Base-by-base conservation (phyloP, 371 early-diverging fungal species). In the Mucor irregularis region DNA sequence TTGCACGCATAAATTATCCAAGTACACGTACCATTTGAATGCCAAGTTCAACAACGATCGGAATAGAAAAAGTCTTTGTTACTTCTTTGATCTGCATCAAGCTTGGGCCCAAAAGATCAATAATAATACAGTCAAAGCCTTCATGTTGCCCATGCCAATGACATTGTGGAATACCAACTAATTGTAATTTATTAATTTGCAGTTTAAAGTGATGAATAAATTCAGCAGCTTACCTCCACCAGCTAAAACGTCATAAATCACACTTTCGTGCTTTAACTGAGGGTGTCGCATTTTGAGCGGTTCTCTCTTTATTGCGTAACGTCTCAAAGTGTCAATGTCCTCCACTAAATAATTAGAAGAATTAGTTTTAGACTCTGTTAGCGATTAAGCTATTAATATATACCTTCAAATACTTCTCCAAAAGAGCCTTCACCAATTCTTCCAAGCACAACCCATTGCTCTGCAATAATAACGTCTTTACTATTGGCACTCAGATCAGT, bases 41-140 rank as follows among this genome's bases (percentile, higher is more conserved):
- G 8, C 77, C 80, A 17, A 82, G 49, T 30, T 84, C 78, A 28
- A 80, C 69, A 4, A 82, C 78, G 25, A 77, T 67, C 35, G 75
- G 69, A 10, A 83, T 53, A 16, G 80, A 71, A 19, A 87, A 64
- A 19, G 62, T 53, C 40, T 69, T 60, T 40, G 78, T 73, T 17
- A 60, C 54, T 53, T 76, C 64, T 29, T 80, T 93, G 56, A 97
- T 74, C 69, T 96, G 89, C 66, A 98, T 97, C 19, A 99, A 71
- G 63, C 86, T 90, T 5, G 93, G 90, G 9, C 99, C 99, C 16
- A 99, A 87, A 43, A 99, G 78, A 73, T 99, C 99, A 60, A 99
- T 92, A 61, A 97, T 91, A 35, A 96, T 82, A 19, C 92, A 85
- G 67, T 92, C 90, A 74, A 92, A 93, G 9, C 89, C 83, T 4